Conservation (phyloP, 140 eudicot genomes). For the Anethum foeniculum region DNA sequence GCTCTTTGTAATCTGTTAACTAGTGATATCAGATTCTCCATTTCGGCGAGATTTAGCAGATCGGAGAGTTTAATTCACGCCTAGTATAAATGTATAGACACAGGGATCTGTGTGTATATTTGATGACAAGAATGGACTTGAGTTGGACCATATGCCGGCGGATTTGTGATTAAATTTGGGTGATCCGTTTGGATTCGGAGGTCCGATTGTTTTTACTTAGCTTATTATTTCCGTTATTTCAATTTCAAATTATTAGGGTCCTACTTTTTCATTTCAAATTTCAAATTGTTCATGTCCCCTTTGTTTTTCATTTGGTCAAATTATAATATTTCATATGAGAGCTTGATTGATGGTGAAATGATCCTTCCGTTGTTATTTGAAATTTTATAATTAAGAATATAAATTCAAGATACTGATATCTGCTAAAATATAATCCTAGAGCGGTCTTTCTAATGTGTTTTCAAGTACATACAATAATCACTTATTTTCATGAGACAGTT, state of each 20-base stretch:
- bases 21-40: constrained; percentile 66
- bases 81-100: not conserved
- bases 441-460: no score
- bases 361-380: no score
- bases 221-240: not conserved
- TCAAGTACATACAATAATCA: no score
- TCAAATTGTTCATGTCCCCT: no score
- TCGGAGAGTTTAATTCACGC: not conserved
- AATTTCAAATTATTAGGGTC: not conserved
- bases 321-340: no score
- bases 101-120: not conserved
- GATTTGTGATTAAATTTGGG: not conserved
- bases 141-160: not conserved
- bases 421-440: no score
- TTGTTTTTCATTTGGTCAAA: no score
- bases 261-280: not conserved
- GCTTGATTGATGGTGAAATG: no score
- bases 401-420: no score
- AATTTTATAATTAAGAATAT: no score
- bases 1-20: constrained; percentile 74
- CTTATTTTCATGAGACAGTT: no score
- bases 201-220: not conserved
- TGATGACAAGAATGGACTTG: not conserved
- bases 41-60: not conserved
- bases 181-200: not conserved